Evolutionary conservation across 164 flowering plant species (phyloP), one percentile per base, ranked within the genome.

Genomic region (grape (Vitis vinifera)): DNA sequence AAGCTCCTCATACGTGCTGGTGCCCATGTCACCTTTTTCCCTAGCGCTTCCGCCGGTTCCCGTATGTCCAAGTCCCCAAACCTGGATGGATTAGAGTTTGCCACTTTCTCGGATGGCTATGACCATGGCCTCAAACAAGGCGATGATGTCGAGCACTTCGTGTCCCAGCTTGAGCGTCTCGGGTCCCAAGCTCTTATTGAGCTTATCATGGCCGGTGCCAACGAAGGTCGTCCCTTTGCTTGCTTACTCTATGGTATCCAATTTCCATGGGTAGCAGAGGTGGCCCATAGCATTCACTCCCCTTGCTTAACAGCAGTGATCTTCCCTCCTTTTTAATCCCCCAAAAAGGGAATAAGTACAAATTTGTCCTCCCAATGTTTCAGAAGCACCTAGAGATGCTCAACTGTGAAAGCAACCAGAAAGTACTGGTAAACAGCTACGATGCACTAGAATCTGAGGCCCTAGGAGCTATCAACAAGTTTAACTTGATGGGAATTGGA

Each of bases 361-460:
- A 10, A 44, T 63, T 47, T 19, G 11, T n/a, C 16, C 9, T 44
- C 3, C 10, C 53, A 15, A 1, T 48, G 3, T 37, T 48, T 23
- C 37, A 74, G 59, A 74, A 77, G 52, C 73, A 71, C 3, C 19
- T 78, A 0, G 73, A 77, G 6, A 51, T 11, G 1, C 48, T 81
- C 4, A 30, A 67, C 2, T 44, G 27, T 7, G 72, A 77, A 57
- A 51, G 14, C 4, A 77, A 47, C 8, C 74, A 71, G 0, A 76
- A 47, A 65, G 79, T 86, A 8, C 74, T 86, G 0, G 77, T 83
- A 0, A 84, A 86, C 70, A 78, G 83, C 1, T 84, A 81, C 63
- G 78, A 83, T 17, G 76, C 69, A 3, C 30, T 84, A n/a, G 90
- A 87, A 67, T 59, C 68, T 0, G 75, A 79, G 2, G 78, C 79